Evolutionary conservation across 768 basidiomycete genomes (phyloP).

Genomic region (Lentinula detonsa): DNA sequence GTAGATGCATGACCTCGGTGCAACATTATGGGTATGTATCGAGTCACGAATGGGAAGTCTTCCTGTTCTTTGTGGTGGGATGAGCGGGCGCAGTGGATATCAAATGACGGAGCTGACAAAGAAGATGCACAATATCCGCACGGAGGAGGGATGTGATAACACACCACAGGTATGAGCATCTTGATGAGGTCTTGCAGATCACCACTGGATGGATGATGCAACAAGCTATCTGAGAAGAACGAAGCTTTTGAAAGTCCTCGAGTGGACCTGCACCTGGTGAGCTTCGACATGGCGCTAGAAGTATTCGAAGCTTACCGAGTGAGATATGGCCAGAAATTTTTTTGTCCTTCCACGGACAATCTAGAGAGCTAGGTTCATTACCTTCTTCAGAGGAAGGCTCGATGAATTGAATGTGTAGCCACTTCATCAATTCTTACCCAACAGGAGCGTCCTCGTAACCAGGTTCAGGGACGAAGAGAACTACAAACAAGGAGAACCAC

Average conservation of each 20-base stretch:
- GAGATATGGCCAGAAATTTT: slow-evolving; percentile 79
- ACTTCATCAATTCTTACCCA: slow-evolving; percentile 92
- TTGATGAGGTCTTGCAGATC: slow-evolving; percentile 35
- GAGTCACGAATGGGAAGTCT: background rate
- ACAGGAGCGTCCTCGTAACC: slow-evolving; percentile 80
- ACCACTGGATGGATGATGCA: slow-evolving; percentile 70
- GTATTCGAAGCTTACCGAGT: slow-evolving; percentile 45
- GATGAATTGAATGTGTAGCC: slow-evolving; percentile 92
- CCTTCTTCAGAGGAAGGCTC: slow-evolving; percentile 86
- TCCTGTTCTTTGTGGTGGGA: background rate
- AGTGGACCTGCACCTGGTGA: slow-evolving; percentile 47
- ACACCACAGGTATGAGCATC: slow-evolving; percentile 50
- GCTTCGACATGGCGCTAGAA: background rate
- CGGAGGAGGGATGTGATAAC: slow-evolving; percentile 1
- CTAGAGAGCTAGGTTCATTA: slow-evolving; percentile 62
- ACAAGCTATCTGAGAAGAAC: slow-evolving; percentile 74
- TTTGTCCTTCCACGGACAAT: slow-evolving; percentile 75
- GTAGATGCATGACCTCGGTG: background rate
- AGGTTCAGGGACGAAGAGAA: slow-evolving; percentile 77
- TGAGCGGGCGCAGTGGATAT: background rate
- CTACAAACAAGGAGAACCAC: slow-evolving; percentile 80
- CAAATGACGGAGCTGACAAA: background rate
- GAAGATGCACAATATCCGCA: background rate
- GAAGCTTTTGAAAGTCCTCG: slow-evolving; percentile 84
- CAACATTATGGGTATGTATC: background rate